A percentile compares a stretch with the other conserved stretches of the same genome.
Conservation (phyloP, 192 early-diverging fungal genomes). For the Podila epigama region DNA sequence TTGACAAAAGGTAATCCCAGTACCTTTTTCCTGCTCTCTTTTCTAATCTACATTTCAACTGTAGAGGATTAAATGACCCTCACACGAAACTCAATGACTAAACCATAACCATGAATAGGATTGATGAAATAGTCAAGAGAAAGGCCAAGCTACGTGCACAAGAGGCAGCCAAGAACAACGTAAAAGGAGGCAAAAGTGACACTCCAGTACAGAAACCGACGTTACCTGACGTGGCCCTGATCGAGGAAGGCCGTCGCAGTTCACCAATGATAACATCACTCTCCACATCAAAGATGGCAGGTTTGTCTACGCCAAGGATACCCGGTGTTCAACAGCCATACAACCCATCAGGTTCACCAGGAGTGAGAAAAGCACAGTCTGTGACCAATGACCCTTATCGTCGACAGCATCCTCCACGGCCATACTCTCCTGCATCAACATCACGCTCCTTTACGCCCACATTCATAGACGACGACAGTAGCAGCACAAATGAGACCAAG, state of each 20-base stretch:
- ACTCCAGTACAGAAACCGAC: background rate
- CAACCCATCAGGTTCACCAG: constrained; percentile 1
- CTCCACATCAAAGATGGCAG: too few relatives aligned
- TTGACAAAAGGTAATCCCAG: constrained; percentile 79
- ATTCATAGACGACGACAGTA: background rate
- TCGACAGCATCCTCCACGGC: background rate
- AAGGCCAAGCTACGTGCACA: constrained; percentile 48
- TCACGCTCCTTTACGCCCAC: background rate
- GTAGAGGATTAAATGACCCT: too few relatives aligned
- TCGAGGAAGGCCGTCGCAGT: background rate
- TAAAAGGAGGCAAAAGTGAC: background rate
- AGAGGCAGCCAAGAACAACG: background rate
- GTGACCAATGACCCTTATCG: background rate
- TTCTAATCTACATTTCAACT: too few relatives aligned
- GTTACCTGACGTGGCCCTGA: constrained; percentile 4
- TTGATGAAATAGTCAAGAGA: constrained; percentile 55
- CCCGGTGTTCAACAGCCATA: background rate
- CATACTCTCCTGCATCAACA: background rate
- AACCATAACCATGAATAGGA: too few relatives aligned
- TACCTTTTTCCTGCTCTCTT: too few relatives aligned
- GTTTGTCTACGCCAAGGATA: background rate
- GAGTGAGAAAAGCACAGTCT: background rate
- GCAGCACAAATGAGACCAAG: too few relatives aligned
- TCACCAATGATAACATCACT: too few relatives aligned
- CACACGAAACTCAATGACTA: too few relatives aligned